These are phyloP conservation scores for Trichophyton simii DNA, from an alignment of 2,329 filamentous ascomycete species.

Conservation along the genomic window DNA sequence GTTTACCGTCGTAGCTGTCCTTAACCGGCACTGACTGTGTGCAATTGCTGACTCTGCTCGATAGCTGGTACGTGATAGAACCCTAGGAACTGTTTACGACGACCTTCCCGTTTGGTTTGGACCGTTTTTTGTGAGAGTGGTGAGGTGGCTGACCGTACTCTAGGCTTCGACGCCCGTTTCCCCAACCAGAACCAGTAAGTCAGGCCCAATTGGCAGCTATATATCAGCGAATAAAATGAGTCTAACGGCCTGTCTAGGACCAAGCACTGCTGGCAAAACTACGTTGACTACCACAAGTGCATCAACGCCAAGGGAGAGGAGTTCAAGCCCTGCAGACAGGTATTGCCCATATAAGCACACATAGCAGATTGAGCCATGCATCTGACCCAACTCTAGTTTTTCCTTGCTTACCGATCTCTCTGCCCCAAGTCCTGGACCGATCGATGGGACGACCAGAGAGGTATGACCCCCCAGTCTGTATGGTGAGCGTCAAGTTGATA, in stretches of 20 bases:
- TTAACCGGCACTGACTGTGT: conserved; percentile 11
- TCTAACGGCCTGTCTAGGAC: conserved; percentile 36
- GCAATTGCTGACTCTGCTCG: conserved; percentile 2
- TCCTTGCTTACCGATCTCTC: conserved; percentile 88
- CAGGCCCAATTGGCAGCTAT: background rate
- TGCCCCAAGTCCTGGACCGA: conserved; percentile 91
- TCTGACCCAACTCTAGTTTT: conserved; percentile 54
- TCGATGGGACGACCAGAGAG: conserved; percentile 95
- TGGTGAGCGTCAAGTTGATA: background rate
- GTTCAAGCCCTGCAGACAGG: conserved; percentile 93
- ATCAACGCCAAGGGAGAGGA: conserved; percentile 97
- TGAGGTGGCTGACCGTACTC: background rate
- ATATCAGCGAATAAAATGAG: background rate
- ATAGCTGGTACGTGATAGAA: conserved; percentile 37
- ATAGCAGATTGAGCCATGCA: background rate
- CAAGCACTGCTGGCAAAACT: conserved; percentile 99
- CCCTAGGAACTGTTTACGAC: background rate
- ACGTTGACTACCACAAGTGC: conserved; percentile 99
- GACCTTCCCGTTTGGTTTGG: background rate
- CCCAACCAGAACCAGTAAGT: conserved; percentile 71
- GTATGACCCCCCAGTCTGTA: conserved; percentile 43
- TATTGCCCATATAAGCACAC: conserved; percentile 34
- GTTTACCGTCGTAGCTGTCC: background rate
- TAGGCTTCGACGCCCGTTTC: conserved; percentile 98
- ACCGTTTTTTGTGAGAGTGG: background rate